phyloP scores from a whole-genome alignment of 2,329 filamentous ascomycete species.

The Davidsoniella neocaledoniae region DNA sequence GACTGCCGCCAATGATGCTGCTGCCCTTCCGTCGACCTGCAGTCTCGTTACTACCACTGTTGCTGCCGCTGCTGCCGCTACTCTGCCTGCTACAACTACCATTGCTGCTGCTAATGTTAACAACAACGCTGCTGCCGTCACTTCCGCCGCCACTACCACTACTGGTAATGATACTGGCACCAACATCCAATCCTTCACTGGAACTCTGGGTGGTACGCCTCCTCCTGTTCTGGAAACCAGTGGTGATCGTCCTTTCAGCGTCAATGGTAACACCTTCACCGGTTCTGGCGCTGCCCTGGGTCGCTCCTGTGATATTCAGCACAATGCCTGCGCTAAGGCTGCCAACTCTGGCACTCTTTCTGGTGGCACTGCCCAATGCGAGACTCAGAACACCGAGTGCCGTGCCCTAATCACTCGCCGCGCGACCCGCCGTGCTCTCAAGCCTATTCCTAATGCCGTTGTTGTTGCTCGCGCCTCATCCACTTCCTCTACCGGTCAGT shows the following conservation, averaged over 20 bases:
- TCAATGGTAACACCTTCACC: constrained; percentile 38
- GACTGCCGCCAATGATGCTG: neutral
- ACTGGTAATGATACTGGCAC: constrained; percentile 13
- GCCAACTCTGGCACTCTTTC: constrained; percentile 27
- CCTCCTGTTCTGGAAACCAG: constrained; percentile 25
- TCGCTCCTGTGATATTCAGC: constrained; percentile 33
- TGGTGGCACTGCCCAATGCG: constrained; percentile 21
- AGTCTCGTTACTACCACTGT: constrained; percentile 11
- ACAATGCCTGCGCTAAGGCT: constrained; percentile 32
- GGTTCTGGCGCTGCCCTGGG: constrained; percentile 27
- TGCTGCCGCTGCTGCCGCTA: constrained; percentile 3
- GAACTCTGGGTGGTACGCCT: constrained; percentile 24
- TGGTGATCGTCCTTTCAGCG: constrained; percentile 27
- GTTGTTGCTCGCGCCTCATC: neutral
- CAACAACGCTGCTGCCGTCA: neutral
- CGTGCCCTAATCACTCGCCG: constrained; percentile 14
- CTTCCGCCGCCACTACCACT: constrained; percentile 7
- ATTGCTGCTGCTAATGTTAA: constrained; percentile 3
- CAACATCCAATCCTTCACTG: constrained; percentile 31
- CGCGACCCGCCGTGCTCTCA: constrained; percentile 8
- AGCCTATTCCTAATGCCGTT: neutral
- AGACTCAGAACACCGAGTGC: constrained; percentile 26
- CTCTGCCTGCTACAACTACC: constrained; percentile 6
- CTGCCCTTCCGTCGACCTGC: constrained; percentile 5
- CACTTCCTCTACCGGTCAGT: constrained; percentile 11